These are phyloP conservation scores for Phytophthora litchii DNA, from an alignment of 352 stramenopile species.

Conservation along the genomic window DNA sequence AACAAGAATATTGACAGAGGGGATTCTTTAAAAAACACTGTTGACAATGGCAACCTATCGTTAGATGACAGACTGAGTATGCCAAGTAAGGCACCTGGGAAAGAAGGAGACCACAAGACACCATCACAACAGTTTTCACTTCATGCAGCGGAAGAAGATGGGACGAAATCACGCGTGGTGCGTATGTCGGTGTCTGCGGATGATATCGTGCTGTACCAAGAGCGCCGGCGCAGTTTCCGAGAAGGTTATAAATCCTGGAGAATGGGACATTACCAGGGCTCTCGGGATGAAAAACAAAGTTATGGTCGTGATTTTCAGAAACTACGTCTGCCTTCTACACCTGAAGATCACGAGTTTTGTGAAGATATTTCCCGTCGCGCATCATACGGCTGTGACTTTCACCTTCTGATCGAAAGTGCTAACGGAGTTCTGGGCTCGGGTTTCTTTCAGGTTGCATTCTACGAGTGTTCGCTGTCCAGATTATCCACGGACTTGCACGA, in stretches of 20 bases:
- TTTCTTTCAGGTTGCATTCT: constrained; percentile 89
- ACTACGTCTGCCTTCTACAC: constrained; percentile 56
- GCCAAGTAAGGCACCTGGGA: constrained; percentile 10
- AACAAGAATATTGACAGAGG: constrained; percentile 36
- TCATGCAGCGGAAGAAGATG: constrained; percentile 32
- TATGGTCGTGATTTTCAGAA: constrained; percentile 49
- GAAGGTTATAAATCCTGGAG: constrained; percentile 88
- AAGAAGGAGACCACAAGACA: constrained; percentile 6
- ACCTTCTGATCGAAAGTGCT: constrained; percentile 75
- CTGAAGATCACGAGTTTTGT: constrained; percentile 82
- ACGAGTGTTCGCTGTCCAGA: constrained; percentile 80
- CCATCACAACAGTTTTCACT: constrained; percentile 41
- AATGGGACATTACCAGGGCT: constrained; percentile 80
- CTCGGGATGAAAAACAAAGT: constrained; percentile 75
- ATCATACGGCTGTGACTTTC: constrained; percentile 71
- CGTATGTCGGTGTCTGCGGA: constrained; percentile 81
- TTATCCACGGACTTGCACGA: constrained; percentile 51
- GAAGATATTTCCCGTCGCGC: constrained; percentile 65
- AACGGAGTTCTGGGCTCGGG: constrained; percentile 59
- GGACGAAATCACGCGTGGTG: constrained; percentile 30
- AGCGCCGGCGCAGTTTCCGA: constrained; percentile 75
- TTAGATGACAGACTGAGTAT: constrained; percentile 16
- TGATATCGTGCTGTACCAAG: constrained; percentile 87
- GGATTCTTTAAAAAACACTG: constrained; percentile 4
- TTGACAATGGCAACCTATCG: constrained; percentile 9